phyloP scores from a whole-genome alignment of 768 basidiomycete species.

The Kockovaella imperatae region DNA sequence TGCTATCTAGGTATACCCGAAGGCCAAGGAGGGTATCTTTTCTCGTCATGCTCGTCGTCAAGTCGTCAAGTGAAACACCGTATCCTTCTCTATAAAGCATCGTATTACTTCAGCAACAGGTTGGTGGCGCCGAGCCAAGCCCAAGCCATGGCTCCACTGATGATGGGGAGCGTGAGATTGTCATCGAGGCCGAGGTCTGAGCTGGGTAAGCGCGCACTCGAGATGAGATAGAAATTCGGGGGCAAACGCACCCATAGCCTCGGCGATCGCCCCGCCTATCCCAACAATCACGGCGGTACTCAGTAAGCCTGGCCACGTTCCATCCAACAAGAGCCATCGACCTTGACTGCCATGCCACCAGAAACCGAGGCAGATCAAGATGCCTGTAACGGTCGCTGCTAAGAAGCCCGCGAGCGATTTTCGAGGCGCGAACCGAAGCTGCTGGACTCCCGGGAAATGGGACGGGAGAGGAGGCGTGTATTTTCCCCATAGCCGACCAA shows the following conservation, averaged over 20 bases:
- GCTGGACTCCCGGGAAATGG: slow-evolving; percentile 45
- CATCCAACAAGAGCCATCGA: slow-evolving; percentile 36
- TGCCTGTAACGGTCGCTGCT: slow-evolving; percentile 67
- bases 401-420: slow-evolving; percentile 80
- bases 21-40: no score
- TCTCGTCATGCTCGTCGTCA: no score
- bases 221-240: neutral
- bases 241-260: slow-evolving; percentile 68
- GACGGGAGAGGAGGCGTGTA: slow-evolving; percentile 58
- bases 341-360: slow-evolving; percentile 49
- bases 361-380: slow-evolving; percentile 59
- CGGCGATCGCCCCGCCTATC: slow-evolving; percentile 72
- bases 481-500: slow-evolving; percentile 77
- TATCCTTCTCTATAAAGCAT: slow-evolving; percentile 3
- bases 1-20: no score
- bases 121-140: slow-evolving; percentile 44
- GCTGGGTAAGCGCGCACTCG: slow-evolving; percentile 3
- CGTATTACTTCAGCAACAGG: no score
- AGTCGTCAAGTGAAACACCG: no score
- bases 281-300: slow-evolving; percentile 61
- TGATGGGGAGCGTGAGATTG: slow-evolving; percentile 79
- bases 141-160: slow-evolving; percentile 68
- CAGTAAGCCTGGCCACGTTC: slow-evolving; percentile 46
- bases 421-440: slow-evolving; percentile 64
- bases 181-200: slow-evolving; percentile 82